Evolutionary conservation across 805 yeast species (phyloP).

Genomic region (Pachysolen tannophilus): DNA sequence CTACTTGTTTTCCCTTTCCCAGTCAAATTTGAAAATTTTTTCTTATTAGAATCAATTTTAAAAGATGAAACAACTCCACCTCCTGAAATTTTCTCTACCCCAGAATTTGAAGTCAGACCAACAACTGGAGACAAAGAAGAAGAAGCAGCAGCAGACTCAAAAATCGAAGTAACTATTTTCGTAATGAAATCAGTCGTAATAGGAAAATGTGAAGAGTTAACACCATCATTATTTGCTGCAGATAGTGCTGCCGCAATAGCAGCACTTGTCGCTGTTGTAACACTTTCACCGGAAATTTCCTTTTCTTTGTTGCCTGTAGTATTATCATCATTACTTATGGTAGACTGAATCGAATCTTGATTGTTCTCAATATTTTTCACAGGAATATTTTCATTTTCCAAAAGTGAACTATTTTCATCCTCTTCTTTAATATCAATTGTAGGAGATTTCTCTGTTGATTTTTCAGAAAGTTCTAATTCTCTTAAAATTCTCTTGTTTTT

Average conservation of each 20-base stretch:
- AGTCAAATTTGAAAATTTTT: neutral
- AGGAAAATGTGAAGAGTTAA: constrained; percentile 13
- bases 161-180: constrained; percentile 13
- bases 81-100: no score
- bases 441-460: constrained; percentile 10
- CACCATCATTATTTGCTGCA: constrained; percentile 16
- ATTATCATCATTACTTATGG: constrained; percentile 24
- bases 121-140: constrained; percentile 19
- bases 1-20: neutral
- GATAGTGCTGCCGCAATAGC: constrained; percentile 31
- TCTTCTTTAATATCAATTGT: constrained; percentile 15
- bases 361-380: constrained; percentile 1
- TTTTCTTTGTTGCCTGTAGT: constrained; percentile 26
- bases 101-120: no score
- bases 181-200: constrained; percentile 22
- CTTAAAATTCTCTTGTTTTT: constrained; percentile 50
- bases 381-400: constrained; percentile 8
- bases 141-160: constrained; percentile 8
- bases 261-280: constrained; percentile 27
- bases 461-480: constrained; percentile 21
- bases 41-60: constrained; percentile 14
- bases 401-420: constrained; percentile 5
- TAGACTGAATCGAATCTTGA: constrained; percentile 24
- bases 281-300: constrained; percentile 12
- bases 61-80: constrained; percentile 23